Base-by-base conservation (phyloP, 2,329 filamentous ascomycete species). In the Claviceps sp. region DNA sequence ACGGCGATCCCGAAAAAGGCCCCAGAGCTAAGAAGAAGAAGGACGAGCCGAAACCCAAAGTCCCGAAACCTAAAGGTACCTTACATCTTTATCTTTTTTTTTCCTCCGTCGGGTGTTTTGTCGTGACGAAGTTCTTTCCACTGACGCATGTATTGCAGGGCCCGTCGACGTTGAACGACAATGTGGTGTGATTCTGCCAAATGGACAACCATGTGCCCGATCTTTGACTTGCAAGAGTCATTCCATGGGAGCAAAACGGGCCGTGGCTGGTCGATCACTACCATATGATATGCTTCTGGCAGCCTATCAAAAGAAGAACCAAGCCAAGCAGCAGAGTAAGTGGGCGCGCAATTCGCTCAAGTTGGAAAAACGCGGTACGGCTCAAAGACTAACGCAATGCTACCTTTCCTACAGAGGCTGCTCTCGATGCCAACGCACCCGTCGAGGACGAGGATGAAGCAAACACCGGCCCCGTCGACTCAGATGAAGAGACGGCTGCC, bases 251-350 rank as follows among this genome's bases (percentile, higher is more conserved):
- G 85, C 90, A 5, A 96, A 96, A 68, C 78, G 90, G 59, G 85
- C 86, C 1, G 90, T 96, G 3, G 85, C 88, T 5, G 90, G 90
- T 1, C 78, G 90, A 55, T 93, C 86, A 45, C 70, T 95, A 54
- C 90, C 90, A 1, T 96, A 96, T 63, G 89, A 95, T 66, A 93
- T 95, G 84, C 73, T 96, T 40, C 76, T 96, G 39, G 83, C 86
- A 14, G 84, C 85, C 7, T 93, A 93, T 62, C 87, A 93, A 67
- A 96, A 97, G 77, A 97, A 96, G 75, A 98, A 98, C 61, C 93
- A 97, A 67, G 93, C 93, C 22, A 95, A 95, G 63, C 88, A 95
- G 71, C 93, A 97, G 68, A 95, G 88, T 90, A 75, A 70, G 84
- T 77, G 44, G 42, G 26, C 17, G 6, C 14, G 14, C 7, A 20